These are phyloP conservation scores for Quercus engelmannii DNA, from an alignment of 306 rosid genomes.

Conservation along the genomic window DNA sequence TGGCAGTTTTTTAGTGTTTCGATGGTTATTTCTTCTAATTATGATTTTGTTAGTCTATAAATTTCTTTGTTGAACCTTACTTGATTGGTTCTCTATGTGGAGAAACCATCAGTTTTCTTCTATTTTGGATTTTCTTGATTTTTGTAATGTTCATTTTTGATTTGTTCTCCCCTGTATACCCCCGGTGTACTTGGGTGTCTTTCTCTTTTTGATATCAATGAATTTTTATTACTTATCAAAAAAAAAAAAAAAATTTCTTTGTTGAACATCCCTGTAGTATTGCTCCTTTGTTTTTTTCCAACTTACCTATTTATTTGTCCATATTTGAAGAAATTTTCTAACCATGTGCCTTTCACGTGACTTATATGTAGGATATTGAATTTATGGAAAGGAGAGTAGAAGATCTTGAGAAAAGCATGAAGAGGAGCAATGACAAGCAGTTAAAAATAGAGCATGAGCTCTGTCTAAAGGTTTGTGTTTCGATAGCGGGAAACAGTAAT, in stretches of 20 bases:
- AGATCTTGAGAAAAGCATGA: slow-evolving; percentile 96
- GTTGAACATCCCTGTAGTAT: neutral
- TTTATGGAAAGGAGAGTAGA: slow-evolving; percentile 77
- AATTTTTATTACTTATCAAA: too few relatives aligned
- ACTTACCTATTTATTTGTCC: neutral
- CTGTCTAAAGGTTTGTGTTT: slow-evolving; percentile 64
- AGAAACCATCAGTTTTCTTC: too few relatives aligned
- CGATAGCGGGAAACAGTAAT: neutral
- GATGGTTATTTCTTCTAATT: neutral
- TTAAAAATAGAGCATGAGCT: slow-evolving; percentile 83
- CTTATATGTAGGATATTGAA: slow-evolving; percentile 67
- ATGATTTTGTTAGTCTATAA: neutral
- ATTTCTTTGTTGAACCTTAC: neutral
- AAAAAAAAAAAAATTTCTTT: neutral
- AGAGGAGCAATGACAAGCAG: slow-evolving; percentile 99
- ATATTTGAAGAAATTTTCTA: neutral
- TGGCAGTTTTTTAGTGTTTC: neutral
- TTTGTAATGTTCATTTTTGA: too few relatives aligned
- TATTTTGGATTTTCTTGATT: too few relatives aligned
- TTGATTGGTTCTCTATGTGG: too few relatives aligned
- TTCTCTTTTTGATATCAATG: too few relatives aligned
- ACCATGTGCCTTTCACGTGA: slow-evolving; percentile 8
- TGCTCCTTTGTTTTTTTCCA: neutral
- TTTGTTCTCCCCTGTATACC: too few relatives aligned
- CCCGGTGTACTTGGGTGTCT: too few relatives aligned